These are phyloP conservation scores for Lepidium didymum DNA, from an alignment of 345 rosid genomes.

Conservation along the genomic window DNA sequence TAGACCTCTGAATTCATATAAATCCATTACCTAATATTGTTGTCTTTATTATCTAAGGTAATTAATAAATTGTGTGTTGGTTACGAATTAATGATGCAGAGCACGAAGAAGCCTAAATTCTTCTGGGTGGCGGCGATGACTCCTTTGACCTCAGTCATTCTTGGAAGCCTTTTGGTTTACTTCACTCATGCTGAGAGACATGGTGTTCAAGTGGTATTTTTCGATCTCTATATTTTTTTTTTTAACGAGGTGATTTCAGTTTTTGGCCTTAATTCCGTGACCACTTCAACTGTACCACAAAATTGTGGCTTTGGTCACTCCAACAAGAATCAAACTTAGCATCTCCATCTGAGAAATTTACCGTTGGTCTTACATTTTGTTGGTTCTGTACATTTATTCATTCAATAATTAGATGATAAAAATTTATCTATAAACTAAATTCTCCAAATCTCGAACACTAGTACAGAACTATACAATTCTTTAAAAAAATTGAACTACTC, in stretches of 20 bases:
- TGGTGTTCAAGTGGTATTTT: constrained; percentile 83
- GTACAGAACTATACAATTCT: too few species aligned
- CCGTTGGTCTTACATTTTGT: too few species aligned
- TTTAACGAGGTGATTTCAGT: too few species aligned
- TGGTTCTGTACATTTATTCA: too few species aligned
- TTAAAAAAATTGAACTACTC: too few species aligned
- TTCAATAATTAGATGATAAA: background rate
- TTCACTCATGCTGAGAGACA: constrained; percentile 87
- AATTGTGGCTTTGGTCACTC: too few species aligned
- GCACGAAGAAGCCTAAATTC: constrained; percentile 60
- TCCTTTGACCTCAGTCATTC: constrained; percentile 73
- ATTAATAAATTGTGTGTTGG: background rate
- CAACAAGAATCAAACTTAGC: too few species aligned
- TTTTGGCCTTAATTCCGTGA: too few species aligned
- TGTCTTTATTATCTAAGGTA: background rate
- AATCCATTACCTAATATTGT: background rate
- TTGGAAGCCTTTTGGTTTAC: constrained; percentile 83
- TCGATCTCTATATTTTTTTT: background rate
- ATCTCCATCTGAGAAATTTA: too few species aligned
- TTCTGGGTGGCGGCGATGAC: constrained; percentile 94
- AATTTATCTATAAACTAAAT: too few species aligned
- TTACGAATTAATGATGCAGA: constrained; percentile 32
- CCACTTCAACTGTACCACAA: too few species aligned
- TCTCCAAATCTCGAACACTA: too few species aligned
- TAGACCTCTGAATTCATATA: background rate